Conservation (phyloP, 176 grass and related monocot genomes). For the Elymus sibiricus region DNA sequence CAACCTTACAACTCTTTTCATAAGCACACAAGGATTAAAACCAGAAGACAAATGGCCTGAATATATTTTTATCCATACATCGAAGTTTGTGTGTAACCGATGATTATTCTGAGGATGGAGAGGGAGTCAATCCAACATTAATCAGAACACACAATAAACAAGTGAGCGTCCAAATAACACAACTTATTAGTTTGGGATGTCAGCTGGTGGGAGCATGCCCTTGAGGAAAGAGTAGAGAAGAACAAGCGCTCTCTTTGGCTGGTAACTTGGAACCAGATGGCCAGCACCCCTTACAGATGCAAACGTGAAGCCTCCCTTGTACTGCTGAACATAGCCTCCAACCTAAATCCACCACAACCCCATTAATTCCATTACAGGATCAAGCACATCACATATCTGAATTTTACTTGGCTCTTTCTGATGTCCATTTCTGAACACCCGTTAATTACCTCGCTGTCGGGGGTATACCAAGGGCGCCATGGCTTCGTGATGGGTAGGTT, state of each 20-base stretch:
- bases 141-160: neutral
- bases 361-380: neutral
- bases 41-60: neutral
- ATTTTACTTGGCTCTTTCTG: neutral
- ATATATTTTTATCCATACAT: neutral
- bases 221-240: slow-evolving; percentile 40
- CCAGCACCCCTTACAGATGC: slow-evolving; percentile 52
- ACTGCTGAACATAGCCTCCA: slow-evolving; percentile 45
- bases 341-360: slow-evolving; percentile 9
- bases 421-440: neutral
- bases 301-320: slow-evolving; percentile 35
- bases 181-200: slow-evolving; percentile 23
- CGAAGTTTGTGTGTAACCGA: neutral
- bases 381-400: neutral
- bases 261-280: slow-evolving; percentile 36
- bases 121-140: neutral
- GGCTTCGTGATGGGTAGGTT: neutral
- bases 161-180: neutral
- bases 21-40: too few species aligned
- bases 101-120: neutral
- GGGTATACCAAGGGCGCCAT: slow-evolving; percentile 54
- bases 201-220: slow-evolving; percentile 36
- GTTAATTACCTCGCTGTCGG: slow-evolving; percentile 15
- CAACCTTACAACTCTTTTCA: too few species aligned
- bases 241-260: slow-evolving; percentile 46